phyloP scores from a whole-genome alignment of 2,329 filamentous ascomycete genomes.

The Xylariaceae sp. region DNA sequence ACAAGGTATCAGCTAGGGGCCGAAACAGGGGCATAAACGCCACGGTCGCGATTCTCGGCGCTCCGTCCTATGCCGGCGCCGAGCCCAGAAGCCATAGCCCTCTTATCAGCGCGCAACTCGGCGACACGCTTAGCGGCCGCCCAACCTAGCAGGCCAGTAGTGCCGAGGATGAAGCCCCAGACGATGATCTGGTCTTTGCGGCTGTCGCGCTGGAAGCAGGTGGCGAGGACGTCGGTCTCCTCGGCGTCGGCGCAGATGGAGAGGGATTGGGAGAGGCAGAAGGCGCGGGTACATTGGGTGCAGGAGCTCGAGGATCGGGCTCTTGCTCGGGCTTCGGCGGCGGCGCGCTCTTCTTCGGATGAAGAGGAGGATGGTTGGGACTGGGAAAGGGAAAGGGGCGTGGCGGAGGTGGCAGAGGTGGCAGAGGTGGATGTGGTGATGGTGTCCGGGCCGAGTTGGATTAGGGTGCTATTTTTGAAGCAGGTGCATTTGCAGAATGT shows the following conservation, averaged over 20 bases:
- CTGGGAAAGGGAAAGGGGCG: constrained; percentile 7
- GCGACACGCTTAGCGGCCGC: constrained; percentile 49
- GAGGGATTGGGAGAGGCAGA: constrained; percentile 56
- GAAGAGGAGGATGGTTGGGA: no score
- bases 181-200: constrained; percentile 65
- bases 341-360: no score
- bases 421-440: constrained; percentile 26
- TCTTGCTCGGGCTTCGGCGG: no score
- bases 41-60: constrained; percentile 16
- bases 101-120: constrained; percentile 36
- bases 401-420: constrained; percentile 22
- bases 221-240: constrained; percentile 58
- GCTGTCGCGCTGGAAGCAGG: constrained; percentile 64
- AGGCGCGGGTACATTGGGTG: constrained; percentile 60
- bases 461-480: constrained; percentile 66
- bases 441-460: constrained; percentile 50
- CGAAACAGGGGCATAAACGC: constrained; percentile 27
- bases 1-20: no score
- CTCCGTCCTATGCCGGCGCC: no score
- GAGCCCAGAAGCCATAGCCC: constrained; percentile 10
- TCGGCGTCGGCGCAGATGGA: constrained; percentile 61
- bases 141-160: constrained; percentile 56
- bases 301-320: constrained; percentile 46
- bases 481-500: constrained; percentile 69
- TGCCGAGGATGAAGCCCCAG: constrained; percentile 59